Base-by-base conservation (phyloP, 495 filamentous ascomycete species). In the Staphylotrichum tortipilum region DNA sequence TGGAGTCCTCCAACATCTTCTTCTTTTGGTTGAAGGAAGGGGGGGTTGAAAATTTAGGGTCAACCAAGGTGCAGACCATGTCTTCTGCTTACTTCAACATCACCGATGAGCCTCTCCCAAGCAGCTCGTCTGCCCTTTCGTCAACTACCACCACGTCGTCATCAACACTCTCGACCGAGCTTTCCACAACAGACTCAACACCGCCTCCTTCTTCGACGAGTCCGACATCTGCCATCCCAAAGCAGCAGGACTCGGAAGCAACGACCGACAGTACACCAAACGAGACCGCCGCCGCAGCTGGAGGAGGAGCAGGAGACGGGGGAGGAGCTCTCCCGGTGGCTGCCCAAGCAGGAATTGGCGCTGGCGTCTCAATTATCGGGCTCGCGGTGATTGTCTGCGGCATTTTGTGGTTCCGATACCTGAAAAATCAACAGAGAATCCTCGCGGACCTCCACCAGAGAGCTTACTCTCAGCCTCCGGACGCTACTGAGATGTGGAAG, bases 371-470 rank as follows among this genome's bases (percentile, higher is more conserved):
- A 21, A 7, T 40, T 14, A 12, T 40, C 4, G 22, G 22, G 22
- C 12, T 23, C 38, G 12, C 18, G 21, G 38, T 14, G 3, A 26
- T 40, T 14, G 22, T 26, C 11, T 40, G 38, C 38, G 38, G 38
- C 38, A 40, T 40, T 11, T 40, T 40, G 38, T 40, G 38, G 21
- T 40, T 40, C 38, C 38, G 38, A 14, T 40, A 40, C 38, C 38
- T 40, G 11, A 40, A 22, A 17, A 40, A 26, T 24, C 38, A 40
- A 24, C 38, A 40, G 38, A 7, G 14, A 14, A 24, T 40, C 5
- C 38, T 40, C 21, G 21, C 21, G 9, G 11, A 40, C 11, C 38
- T 40, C n/a, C 38, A 40, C 19, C 12, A 24, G 6, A 12, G n/a
- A 26, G 21, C 21, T 22, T 40, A 40, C 38, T 4, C 38, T 26